These are phyloP conservation scores for Haplosporangium sp. DNA, from an alignment of 371 early-diverging fungal genomes.

Conservation along the genomic window DNA sequence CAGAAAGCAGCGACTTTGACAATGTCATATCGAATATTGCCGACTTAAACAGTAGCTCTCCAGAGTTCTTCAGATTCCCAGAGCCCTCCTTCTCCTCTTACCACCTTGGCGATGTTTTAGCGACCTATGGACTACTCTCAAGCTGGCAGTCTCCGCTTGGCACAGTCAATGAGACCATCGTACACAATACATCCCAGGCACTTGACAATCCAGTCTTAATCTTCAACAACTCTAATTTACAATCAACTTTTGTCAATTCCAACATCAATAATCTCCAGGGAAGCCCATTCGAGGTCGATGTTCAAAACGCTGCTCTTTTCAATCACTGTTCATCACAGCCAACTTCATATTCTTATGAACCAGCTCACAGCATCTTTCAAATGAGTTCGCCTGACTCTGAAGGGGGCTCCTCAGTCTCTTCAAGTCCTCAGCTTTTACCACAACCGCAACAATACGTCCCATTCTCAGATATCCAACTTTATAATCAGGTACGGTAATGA, in stretches of 20 bases:
- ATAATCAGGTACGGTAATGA: not conserved
- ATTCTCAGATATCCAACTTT: not conserved
- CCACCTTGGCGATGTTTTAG: not conserved
- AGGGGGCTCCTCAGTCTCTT: not conserved
- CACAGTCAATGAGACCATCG: not conserved
- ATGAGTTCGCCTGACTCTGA: not conserved
- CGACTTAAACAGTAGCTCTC: not conserved
- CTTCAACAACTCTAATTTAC: not conserved
- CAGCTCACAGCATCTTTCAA: not conserved
- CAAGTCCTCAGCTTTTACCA: not conserved
- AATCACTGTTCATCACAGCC: not conserved
- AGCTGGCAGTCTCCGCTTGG: not conserved
- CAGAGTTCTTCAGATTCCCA: not conserved
- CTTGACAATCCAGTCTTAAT: not conserved
- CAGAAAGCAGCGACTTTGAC: not conserved
- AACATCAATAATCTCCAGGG: not conserved
- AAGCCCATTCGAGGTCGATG: not conserved
- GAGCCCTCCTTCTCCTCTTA: not conserved
- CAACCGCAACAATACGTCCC: not conserved
- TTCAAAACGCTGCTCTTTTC: not conserved
- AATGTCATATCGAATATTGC: not conserved
- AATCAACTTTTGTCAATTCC: not conserved
- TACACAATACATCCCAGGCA: not conserved
- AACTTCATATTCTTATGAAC: not conserved
- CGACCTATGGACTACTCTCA: not conserved